Base-by-base conservation (phyloP, 192 early-diverging fungal species). In the Entomortierella chlamydospora region DNA sequence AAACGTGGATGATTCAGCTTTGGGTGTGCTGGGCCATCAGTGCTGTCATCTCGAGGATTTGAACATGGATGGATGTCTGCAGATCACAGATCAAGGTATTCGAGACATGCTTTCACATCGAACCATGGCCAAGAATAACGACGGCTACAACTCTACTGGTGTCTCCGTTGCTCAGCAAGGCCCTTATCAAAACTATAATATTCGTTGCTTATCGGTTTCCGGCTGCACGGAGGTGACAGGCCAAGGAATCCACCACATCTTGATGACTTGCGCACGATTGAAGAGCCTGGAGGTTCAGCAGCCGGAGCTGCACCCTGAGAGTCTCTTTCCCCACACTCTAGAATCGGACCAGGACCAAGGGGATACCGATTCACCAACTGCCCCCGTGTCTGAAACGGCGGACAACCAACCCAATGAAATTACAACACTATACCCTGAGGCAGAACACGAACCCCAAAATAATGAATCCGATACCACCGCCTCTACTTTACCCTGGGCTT, bases 61-160 rank as follows among this genome's bases (percentile, higher is more conserved):
- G 33, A 61, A 64, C 25, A 17, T 79, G 39, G 61, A 79, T 25
- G 65, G 62, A 31, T 79, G 76, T 37, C 42, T 20, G 23, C 76
- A 79, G 13, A 70, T 79, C 28, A 79, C 76, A 13, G 76, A 79
- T 47, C 76, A 79, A 30, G 76, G 76, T 23, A 43, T 79, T 1
- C 61, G 57, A 12, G 76, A 79, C 25, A 78, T 69, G 61, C 61
- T 57, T 26, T 68, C 67, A 17, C 54, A 72, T 64, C 61, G 31
- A 11, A 61, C 61, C 25, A 37, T 29, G 1, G 18, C 60, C 9
- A 67, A 43, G 9, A 41, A 42, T 45, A 42, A 17, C 58, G 11
- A 28, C 6, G 7, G 41, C 25, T 29, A 22, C 17, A 9, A n/a
- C n/a, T 49, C n/a, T 4, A 12, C 4, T 7, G 10, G 22, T n/a